phyloP scores from a whole-genome alignment of 768 basidiomycete species.

The Termitomyces sp. region DNA sequence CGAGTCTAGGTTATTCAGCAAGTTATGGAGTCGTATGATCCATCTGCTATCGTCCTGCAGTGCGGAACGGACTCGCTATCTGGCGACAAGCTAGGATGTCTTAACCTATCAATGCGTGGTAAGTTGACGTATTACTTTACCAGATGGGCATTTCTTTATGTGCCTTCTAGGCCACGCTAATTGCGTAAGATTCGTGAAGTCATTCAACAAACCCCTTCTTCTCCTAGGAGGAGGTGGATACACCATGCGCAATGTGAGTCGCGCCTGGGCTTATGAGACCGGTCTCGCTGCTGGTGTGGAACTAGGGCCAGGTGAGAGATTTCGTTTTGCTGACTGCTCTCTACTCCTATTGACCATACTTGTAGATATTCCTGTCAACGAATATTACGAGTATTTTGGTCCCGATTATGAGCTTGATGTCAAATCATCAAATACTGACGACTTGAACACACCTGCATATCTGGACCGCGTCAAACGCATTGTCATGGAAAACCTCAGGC shows the following conservation, averaged over 20 bases:
- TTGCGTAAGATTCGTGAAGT: slow-evolving; percentile 96
- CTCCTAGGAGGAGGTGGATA: slow-evolving; percentile 97
- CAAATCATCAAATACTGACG: slow-evolving; percentile 90
- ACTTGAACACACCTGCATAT: slow-evolving; percentile 90
- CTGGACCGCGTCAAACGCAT: slow-evolving; percentile 90
- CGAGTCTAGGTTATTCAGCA: slow-evolving; percentile 73
- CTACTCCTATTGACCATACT: background rate
- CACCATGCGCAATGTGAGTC: slow-evolving; percentile 95
- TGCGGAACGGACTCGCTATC: slow-evolving; percentile 97
- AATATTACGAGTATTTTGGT: slow-evolving; percentile 99
- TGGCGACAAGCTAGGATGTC: slow-evolving; percentile 92
- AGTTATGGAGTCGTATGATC: slow-evolving; percentile 93
- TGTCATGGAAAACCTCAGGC: slow-evolving; percentile 86
- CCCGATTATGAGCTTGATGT: slow-evolving; percentile 97
- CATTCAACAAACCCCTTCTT: slow-evolving; percentile 90
- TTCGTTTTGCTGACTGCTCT: background rate
- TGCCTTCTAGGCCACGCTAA: slow-evolving; percentile 77
- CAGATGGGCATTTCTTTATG: background rate
- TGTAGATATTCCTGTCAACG: slow-evolving; percentile 89
- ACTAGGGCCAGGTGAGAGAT: slow-evolving; percentile 66
- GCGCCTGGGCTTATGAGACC: slow-evolving; percentile 98
- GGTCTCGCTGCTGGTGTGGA: slow-evolving; percentile 97
- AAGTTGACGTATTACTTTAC: background rate
- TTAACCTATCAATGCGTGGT: slow-evolving; percentile 97
- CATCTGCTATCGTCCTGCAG: slow-evolving; percentile 92